Percentiles rank a stretch among this genome's conserved stretches.
phyloP scores from a whole-genome alignment of 2,329 filamentous ascomycete genomes.

The Colletotrichum lentis region DNA sequence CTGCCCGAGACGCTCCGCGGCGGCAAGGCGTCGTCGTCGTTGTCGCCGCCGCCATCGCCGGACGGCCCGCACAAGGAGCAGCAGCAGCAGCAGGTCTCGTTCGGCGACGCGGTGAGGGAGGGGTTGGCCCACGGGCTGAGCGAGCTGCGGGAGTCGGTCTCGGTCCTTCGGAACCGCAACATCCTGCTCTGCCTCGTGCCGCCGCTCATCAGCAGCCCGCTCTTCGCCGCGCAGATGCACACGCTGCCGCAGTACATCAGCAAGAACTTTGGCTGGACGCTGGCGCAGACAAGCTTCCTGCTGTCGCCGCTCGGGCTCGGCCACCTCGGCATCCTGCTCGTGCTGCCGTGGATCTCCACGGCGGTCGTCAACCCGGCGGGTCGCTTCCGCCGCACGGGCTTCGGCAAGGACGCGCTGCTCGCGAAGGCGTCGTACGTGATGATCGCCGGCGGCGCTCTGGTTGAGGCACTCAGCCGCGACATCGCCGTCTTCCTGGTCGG shows the following conservation, averaged over 20 bases:
- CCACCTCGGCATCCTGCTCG: slow-evolving; percentile 49
- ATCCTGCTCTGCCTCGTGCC: slow-evolving; percentile 50
- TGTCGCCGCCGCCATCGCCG: background rate
- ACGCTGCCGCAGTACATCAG: slow-evolving; percentile 54
- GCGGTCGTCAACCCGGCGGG: slow-evolving; percentile 41
- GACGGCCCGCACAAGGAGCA: slow-evolving; percentile 1
- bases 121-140: slow-evolving; percentile 45
- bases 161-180: slow-evolving; percentile 49
- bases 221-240: slow-evolving; percentile 47
- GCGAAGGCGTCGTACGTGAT: slow-evolving; percentile 47
- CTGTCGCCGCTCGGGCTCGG: slow-evolving; percentile 53
- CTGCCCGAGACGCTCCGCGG: slow-evolving; percentile 53
- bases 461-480: slow-evolving; percentile 48
- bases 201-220: slow-evolving; percentile 51
- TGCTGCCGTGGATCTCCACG: slow-evolving; percentile 48
- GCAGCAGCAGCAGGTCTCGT: background rate
- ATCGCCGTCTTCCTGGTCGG: slow-evolving; percentile 49
- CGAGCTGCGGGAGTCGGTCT: slow-evolving; percentile 47
- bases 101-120: slow-evolving; percentile 41
- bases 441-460: slow-evolving; percentile 45
- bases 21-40: slow-evolving; percentile 22
- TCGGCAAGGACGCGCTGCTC: slow-evolving; percentile 51
- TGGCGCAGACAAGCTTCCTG: slow-evolving; percentile 53
- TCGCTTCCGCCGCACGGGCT: slow-evolving; percentile 47
- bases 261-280: slow-evolving; percentile 55